A percentile compares a stretch with the other conserved stretches of the same genome.
phyloP scores from a whole-genome alignment of 768 basidiomycete species.

The Auriscalpium microsporum region DNA sequence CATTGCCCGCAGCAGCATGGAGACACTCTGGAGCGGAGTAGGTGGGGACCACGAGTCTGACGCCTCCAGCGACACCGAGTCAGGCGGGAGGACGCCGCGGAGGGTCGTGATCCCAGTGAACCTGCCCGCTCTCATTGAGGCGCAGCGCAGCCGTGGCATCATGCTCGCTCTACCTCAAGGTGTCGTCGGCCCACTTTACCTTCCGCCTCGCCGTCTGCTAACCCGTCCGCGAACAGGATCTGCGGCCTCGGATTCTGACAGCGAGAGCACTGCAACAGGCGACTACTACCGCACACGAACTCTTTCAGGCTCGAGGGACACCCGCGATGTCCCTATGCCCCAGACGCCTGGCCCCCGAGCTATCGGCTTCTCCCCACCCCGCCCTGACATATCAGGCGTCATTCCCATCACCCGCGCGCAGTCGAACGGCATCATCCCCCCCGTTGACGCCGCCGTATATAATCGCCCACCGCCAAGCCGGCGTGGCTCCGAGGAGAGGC shows the following conservation, averaged over 20 bases:
- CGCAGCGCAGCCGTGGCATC: constrained; percentile 9
- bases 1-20: constrained; percentile 10
- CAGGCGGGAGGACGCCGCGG: constrained; percentile 7
- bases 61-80: neutral
- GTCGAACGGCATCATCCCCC: neutral
- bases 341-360: neutral
- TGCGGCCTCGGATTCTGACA: constrained; percentile 15
- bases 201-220: neutral
- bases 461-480: neutral
- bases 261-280: constrained; percentile 14
- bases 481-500: neutral
- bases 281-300: constrained; percentile 10
- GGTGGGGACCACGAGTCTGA: neutral
- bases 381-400: neutral
- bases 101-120: constrained; percentile 6
- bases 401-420: neutral
- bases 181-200: neutral
- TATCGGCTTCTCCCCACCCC: neutral
- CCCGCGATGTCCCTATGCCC: too few species aligned
- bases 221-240: constrained; percentile 3
- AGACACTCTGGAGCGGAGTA: constrained; percentile 10
- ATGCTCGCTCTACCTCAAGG: constrained; percentile 13
- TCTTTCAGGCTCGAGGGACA: too few species aligned
- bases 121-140: constrained; percentile 14
- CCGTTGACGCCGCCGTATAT: neutral